Base-by-base conservation (phyloP, 2,329 filamentous ascomycete species). In the Microcyclosporella mali region DNA sequence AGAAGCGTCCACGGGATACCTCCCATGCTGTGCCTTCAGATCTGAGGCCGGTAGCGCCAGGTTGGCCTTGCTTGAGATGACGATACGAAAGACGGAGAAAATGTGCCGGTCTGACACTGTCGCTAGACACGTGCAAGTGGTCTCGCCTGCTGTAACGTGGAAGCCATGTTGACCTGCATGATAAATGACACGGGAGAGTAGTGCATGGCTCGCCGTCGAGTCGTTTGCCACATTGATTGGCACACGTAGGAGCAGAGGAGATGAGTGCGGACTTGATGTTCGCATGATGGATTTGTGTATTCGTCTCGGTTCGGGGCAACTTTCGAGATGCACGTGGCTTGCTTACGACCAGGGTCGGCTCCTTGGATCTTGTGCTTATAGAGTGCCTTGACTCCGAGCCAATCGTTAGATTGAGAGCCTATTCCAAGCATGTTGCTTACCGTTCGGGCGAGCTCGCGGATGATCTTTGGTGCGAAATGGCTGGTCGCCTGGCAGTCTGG, bases 401-500 rank as follows among this genome's bases (percentile, higher is more conserved):
- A 27, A 37, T 37, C 35, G 35, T 25, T 14, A 11, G 19, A 29
- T 16, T 15, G 16, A 25, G 14, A n/a, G 35, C 21, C 35, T n/a
- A 21, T n/a, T 14, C 19, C 19, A 11, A 29, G 14, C 21, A 12
- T n/a, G 35, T n/a, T 19, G 25, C 18, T 19, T 12, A 19, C 16
- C 16, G 35, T 18, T 29, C 28, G 37, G 37, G 17, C 28, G 37
- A 31, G 37, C 37, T 39, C 37, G 27, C 16, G 15, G 37, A 30
- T 27, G 37, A 39, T 39, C 37, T 17, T 32, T 39, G n/a, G 11
- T 32, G 16, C 28, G 37, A 39, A 11, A 17, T 16, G 12, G 12
- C 12, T 32, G 12, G 30, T 18, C 15, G 16, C 27, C 16, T 21
- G 31, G 37, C 21, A 36, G 33, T 15, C 17, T 15, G 21, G 16